Conservation (phyloP, 345 rosid species). For the Lumnitzera racemosa region DNA sequence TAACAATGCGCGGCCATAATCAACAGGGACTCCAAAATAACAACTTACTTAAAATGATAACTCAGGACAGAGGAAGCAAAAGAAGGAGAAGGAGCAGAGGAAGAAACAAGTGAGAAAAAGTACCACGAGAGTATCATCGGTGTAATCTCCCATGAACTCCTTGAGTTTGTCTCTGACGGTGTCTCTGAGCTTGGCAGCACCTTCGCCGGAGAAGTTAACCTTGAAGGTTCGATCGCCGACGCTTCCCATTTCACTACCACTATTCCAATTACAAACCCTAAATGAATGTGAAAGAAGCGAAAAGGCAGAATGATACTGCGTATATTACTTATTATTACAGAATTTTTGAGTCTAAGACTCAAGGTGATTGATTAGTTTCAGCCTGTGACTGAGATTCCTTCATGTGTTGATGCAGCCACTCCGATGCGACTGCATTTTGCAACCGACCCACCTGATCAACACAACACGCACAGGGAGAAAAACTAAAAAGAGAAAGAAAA, state of each 20-base stretch:
- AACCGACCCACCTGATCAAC: too few species aligned
- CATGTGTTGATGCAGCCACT: too few species aligned
- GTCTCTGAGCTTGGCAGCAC: slow-evolving; percentile 63
- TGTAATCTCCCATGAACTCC: slow-evolving; percentile 96
- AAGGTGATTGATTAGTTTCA: too few species aligned
- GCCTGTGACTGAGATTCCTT: too few species aligned
- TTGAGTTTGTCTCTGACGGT: slow-evolving; percentile 67
- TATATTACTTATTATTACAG: neutral
- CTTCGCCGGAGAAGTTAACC: slow-evolving; percentile 65
- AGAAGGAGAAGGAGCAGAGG: neutral
- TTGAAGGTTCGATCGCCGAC: slow-evolving; percentile 67
- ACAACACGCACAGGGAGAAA: too few species aligned
- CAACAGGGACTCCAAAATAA: neutral
- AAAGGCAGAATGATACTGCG: neutral
- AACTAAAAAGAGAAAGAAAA: too few species aligned
- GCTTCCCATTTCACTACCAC: slow-evolving; percentile 46
- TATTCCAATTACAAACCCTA: slow-evolving; percentile 9
- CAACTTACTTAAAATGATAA: neutral
- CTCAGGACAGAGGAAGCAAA: neutral
- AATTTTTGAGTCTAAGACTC: too few species aligned
- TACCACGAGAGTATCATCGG: slow-evolving; percentile 98
- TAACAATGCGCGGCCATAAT: too few species aligned
- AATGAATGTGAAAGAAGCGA: neutral
- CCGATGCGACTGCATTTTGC: too few species aligned
- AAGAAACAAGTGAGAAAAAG: neutral